phyloP scores from a whole-genome alignment of 768 basidiomycete genomes.

The Crucibulum laeve region DNA sequence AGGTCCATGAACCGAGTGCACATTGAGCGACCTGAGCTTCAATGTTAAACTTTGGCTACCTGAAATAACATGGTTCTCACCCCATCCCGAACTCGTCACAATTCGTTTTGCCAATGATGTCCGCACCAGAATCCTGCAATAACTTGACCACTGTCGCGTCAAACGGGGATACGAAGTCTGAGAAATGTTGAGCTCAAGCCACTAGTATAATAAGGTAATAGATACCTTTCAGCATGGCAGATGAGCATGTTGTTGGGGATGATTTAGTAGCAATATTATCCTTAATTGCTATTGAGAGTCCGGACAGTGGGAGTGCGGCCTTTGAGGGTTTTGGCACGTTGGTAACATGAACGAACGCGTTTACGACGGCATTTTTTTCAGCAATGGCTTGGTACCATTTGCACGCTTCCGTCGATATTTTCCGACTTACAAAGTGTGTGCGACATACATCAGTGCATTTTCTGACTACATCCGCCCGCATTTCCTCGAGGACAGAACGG shows the following conservation, averaged over 20 bases:
- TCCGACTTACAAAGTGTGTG: not conserved
- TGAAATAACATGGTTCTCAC: constrained; percentile 26
- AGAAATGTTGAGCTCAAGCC: not conserved
- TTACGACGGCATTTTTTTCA: constrained; percentile 37
- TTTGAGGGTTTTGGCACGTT: constrained; percentile 4
- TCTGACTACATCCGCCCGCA: constrained; percentile 12
- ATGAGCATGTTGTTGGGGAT: constrained; percentile 73
- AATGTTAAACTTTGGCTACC: not conserved
- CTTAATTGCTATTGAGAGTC: constrained; percentile 68
- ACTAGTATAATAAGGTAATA: constrained; percentile 1
- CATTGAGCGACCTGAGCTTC: constrained; percentile 64
- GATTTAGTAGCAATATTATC: constrained; percentile 77
- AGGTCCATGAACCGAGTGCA: constrained; percentile 68
- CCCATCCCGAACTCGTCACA: constrained; percentile 99
- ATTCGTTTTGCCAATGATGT: constrained; percentile 85
- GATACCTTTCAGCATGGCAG: constrained; percentile 63
- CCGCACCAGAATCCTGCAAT: constrained; percentile 58
- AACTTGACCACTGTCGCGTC: constrained; percentile 80
- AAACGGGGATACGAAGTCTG: constrained; percentile 76
- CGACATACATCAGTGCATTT: constrained; percentile 6
- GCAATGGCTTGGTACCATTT: constrained; percentile 25
- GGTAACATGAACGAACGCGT: constrained; percentile 48
- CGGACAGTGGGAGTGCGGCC: constrained; percentile 25
- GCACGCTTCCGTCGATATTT: constrained; percentile 6
- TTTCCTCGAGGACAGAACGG: constrained; percentile 5